phyloP scores from a whole-genome alignment of 495 filamentous ascomycete species.

The Aspergillus avenaceus region DNA sequence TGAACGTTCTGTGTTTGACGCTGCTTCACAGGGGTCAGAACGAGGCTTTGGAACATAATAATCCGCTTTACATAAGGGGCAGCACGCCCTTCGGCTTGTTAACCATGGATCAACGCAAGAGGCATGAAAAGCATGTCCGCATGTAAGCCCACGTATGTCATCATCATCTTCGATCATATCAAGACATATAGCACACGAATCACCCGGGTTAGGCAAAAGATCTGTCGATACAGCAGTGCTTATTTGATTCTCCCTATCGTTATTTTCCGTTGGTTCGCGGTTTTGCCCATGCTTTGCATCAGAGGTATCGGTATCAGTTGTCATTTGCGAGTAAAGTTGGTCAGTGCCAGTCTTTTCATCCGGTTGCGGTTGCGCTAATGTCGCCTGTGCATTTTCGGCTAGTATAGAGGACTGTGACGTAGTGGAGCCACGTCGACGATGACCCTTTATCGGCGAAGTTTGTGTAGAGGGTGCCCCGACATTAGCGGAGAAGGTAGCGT shows the following conservation, averaged over 20 bases:
- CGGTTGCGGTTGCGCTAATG: constrained; percentile 7
- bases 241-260: constrained; percentile 85
- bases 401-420: constrained; percentile 12
- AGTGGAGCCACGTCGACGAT: constrained; percentile 14
- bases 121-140: constrained; percentile 96
- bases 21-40: constrained; percentile 18
- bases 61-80: constrained; percentile 87
- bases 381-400: constrained; percentile 5
- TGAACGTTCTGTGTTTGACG: constrained; percentile 24
- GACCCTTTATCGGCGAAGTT: constrained; percentile 13
- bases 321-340: constrained; percentile 3
- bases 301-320: constrained; percentile 3
- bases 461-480: constrained; percentile 7
- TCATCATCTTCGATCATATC: constrained; percentile 92
- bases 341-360: not conserved
- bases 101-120: constrained; percentile 96
- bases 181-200: constrained; percentile 95
- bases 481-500: constrained; percentile 10
- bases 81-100: constrained; percentile 88
- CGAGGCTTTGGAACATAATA: constrained; percentile 86
- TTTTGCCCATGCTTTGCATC: not conserved
- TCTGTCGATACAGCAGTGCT: constrained; percentile 77
- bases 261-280: constrained; percentile 47
- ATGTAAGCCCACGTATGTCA: constrained; percentile 89
- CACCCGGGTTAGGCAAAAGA: constrained; percentile 79